Evolutionary conservation across 208 protist genomes (phyloP).

Genomic region (Trypanosoma rangeli): DNA sequence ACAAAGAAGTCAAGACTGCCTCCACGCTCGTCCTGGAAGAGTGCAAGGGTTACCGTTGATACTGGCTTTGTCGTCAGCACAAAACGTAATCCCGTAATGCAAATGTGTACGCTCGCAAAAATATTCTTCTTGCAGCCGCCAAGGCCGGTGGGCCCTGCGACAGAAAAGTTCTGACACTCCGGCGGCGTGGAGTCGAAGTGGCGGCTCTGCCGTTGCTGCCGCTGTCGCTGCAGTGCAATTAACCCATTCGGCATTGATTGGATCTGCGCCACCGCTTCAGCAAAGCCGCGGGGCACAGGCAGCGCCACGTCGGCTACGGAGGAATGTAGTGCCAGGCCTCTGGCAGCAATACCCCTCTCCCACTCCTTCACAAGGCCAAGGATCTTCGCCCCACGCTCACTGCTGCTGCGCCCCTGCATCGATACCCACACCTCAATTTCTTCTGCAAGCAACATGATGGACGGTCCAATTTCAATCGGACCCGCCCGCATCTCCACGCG

Average conservation of each 20-base stretch:
- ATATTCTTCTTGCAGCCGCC: constrained; percentile 1
- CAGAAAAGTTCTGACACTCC: neutral
- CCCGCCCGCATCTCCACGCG: constrained; percentile 63
- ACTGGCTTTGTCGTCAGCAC: constrained; percentile 70
- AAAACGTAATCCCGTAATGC: constrained; percentile 56
- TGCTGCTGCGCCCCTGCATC: constrained; percentile 29
- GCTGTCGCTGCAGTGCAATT: constrained; percentile 2
- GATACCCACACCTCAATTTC: constrained; percentile 66
- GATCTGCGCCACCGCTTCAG: constrained; percentile 37
- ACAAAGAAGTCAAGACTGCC: constrained; percentile 50
- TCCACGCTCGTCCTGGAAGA: constrained; percentile 64
- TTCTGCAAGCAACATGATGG: constrained; percentile 57
- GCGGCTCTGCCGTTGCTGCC: neutral
- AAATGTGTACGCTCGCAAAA: constrained; percentile 53
- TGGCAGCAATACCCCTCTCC: constrained; percentile 36
- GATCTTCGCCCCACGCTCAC: constrained; percentile 9
- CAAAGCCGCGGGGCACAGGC: constrained; percentile 66
- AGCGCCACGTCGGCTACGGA: constrained; percentile 63
- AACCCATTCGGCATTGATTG: constrained; percentile 14
- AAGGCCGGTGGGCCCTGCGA: neutral
- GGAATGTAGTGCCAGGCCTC: constrained; percentile 37
- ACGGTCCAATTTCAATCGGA: constrained; percentile 71
- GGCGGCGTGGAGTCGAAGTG: neutral
- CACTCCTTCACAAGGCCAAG: constrained; percentile 27
- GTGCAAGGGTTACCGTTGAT: constrained; percentile 57